Evolutionary conservation across 495 filamentous ascomycete species (phyloP), one percentile per base, ranked within the genome.

Genomic region (Podospora anserina): DNA sequence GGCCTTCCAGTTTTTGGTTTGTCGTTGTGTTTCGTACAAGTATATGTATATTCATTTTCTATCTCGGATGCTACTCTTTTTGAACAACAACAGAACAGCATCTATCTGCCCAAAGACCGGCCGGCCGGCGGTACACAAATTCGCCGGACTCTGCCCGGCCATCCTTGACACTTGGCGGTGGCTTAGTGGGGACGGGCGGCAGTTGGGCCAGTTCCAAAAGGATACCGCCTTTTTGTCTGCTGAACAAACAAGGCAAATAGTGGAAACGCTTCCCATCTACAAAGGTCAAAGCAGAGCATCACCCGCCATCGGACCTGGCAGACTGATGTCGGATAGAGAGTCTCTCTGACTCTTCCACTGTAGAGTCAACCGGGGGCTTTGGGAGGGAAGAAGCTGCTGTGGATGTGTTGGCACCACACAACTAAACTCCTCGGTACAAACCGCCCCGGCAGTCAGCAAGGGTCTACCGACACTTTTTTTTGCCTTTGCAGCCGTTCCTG

Each of bases 331-430:
- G 39, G 39, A 49, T 18, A 32, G 30, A 32, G 7, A 32, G 30
- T 32, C 30, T 23, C 1, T 23, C 23, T 23, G 23, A 2, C 23
- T 23, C 23, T 23, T 23, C 1, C 23, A 0, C 23, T 23, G 23
- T 23, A 23, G 23, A 1, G 23, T 23, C 23, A 23, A 23, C 23
- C 23, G 55, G 55, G 55, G 55, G 55, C 6, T 58, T 58, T 19
- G 13, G 55, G 23, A 26, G 55, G 55, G 19, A 58, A 58, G 39
- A 6, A 11, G 15, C 3, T 19, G 55, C 4, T 4, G 30, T 32
- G 55, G 23, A 58, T 58, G 55, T 26, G 55, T 58, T 58, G 55
- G 55, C 55, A 49, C 39, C 39, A 49, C 55, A 58, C 15, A 5
- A 20, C 55, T 1, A 23, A 23, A 23, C 9, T 15, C 55, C 23